Evolutionary conservation across 1,139 yeast species (phyloP).

Genomic region (Suhomyces bolitotheri): DNA sequence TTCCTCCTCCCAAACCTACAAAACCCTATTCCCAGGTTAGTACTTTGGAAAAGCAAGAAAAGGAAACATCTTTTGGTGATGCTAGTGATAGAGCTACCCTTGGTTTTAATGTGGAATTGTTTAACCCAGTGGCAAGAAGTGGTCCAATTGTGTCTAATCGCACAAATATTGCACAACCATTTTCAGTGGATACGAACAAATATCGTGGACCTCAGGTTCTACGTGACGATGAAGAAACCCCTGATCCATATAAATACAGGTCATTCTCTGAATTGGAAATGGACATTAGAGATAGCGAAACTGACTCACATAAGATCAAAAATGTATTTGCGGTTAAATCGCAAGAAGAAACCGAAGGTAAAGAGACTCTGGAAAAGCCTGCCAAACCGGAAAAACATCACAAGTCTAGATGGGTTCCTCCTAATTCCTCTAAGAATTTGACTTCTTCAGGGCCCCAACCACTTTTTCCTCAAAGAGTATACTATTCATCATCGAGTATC

Average conservation of each 20-base stretch:
- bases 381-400: constrained; percentile 1
- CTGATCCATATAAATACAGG: background rate
- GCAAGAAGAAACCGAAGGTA: background rate
- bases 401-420: constrained; percentile 14
- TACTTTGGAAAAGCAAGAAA: background rate
- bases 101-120: constrained; percentile 21
- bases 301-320: background rate
- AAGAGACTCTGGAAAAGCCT: background rate
- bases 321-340: background rate
- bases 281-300: background rate
- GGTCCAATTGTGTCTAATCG: no score
- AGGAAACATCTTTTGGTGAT: background rate
- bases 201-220: no score
- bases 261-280: background rate
- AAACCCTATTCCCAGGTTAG: background rate
- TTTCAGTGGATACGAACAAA: no score
- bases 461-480: constrained; percentile 17
- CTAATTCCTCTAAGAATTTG: constrained; percentile 12
- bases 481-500: constrained; percentile 16
- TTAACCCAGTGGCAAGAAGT: constrained; percentile 22
- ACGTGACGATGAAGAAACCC: no score
- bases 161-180: no score
- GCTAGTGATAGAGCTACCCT: background rate
- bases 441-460: constrained; percentile 14
- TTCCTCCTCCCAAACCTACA: constrained; percentile 17